Percentiles rank a stretch among this genome's conserved stretches.
phyloP scores from a whole-genome alignment of 1,284 basidiomycete species.

The Blastosporella zonata region DNA sequence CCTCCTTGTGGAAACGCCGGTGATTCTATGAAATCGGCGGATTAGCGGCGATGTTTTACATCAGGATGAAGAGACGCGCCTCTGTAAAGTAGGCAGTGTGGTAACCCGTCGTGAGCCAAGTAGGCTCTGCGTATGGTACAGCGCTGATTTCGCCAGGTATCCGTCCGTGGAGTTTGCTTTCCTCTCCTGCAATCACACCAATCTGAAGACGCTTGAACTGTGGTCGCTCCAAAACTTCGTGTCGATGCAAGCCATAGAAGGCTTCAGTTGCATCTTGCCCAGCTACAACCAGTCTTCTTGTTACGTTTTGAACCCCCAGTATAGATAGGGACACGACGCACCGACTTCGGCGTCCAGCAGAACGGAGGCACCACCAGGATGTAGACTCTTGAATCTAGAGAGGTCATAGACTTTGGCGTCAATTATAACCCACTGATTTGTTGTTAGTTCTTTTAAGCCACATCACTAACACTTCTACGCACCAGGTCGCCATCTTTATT shows the following conservation, averaged over 20 bases:
- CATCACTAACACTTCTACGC: not conserved
- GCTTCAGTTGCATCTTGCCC: slow-evolving; percentile 84
- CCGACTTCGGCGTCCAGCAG: slow-evolving; percentile 65
- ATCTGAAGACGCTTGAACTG: slow-evolving; percentile 72
- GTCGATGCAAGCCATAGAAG: slow-evolving; percentile 82
- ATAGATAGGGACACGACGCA: slow-evolving; percentile 29
- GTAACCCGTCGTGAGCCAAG: slow-evolving; percentile 69
- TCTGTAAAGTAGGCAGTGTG: slow-evolving; percentile 70
- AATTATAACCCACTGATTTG: slow-evolving; percentile 72
- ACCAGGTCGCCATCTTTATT: slow-evolving; percentile 20
- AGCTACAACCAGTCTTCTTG: slow-evolving; percentile 40
- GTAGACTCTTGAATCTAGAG: slow-evolving; percentile 71
- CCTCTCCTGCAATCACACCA: slow-evolving; percentile 66
- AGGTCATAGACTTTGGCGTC: slow-evolving; percentile 84
- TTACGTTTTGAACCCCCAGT: slow-evolving; percentile 19
- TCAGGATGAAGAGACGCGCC: slow-evolving; percentile 28
- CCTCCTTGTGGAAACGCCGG: slow-evolving; percentile 53
- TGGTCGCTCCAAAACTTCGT: slow-evolving; percentile 74
- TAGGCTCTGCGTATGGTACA: slow-evolving; percentile 84
- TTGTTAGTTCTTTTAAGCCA: slow-evolving; percentile 9
- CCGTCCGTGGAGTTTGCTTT: slow-evolving; percentile 51
- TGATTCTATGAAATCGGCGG: slow-evolving; percentile 35
- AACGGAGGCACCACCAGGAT: slow-evolving; percentile 77
- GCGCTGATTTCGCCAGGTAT: slow-evolving; percentile 58
- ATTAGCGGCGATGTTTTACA: not conserved